Evolutionary conservation across 768 basidiomycete species (phyloP).

Genomic region (Leucosporidium yakuticum): DNA sequence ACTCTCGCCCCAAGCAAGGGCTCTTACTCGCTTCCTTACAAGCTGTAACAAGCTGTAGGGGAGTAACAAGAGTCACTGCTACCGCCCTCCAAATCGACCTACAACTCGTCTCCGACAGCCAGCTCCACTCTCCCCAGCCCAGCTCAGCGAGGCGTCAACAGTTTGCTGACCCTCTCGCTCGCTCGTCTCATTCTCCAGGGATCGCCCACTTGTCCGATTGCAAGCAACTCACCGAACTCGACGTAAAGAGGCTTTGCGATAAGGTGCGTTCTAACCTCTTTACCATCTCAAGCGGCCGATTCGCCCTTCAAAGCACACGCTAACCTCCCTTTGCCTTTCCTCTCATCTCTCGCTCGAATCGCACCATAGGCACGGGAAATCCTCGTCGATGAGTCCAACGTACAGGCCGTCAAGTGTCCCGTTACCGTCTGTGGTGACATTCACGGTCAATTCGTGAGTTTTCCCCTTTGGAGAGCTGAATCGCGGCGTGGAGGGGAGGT

Average conservation of each 20-base stretch:
- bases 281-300: background rate
- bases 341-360: background rate
- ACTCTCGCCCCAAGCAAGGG: background rate
- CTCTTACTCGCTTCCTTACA: background rate
- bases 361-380: slow-evolving; percentile 84
- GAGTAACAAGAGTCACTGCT: too few species aligned
- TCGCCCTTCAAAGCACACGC: background rate
- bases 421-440: slow-evolving; percentile 99
- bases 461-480: background rate
- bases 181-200: slow-evolving; percentile 49
- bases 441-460: slow-evolving; percentile 97
- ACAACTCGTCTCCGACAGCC: background rate
- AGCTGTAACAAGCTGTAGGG: background rate
- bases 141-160: background rate
- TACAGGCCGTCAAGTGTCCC: slow-evolving; percentile 95
- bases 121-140: background rate
- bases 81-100: too few species aligned
- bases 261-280: slow-evolving; percentile 66
- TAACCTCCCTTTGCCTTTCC: background rate
- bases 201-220: slow-evolving; percentile 94
- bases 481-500: background rate
- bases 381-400: slow-evolving; percentile 97
- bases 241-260: slow-evolving; percentile 97
- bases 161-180: background rate
- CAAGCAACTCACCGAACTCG: slow-evolving; percentile 89